Conservation (phyloP, 306 rosid genomes). For the Lotus japonicus region DNA sequence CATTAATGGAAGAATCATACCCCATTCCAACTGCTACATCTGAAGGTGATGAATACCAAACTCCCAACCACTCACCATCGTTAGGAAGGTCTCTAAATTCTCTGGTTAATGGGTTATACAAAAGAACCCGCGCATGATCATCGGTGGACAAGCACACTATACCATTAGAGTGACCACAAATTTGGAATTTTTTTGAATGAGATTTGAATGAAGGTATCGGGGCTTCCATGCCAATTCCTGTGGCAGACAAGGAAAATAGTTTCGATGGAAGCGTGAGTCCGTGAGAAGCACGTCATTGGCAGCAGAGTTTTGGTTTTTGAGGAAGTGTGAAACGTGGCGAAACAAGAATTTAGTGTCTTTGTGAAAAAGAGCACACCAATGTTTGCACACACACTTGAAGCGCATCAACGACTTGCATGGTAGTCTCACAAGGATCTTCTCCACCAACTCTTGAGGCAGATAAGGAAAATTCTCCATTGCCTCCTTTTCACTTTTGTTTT, state of each 20-base stretch:
- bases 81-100: slow-evolving; percentile 19
- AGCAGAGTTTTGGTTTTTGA: neutral
- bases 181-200: neutral
- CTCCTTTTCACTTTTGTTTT: too few relatives aligned
- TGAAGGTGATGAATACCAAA: too few relatives aligned
- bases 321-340: neutral
- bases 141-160: too few relatives aligned
- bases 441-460: slow-evolving; percentile 4
- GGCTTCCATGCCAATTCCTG: too few relatives aligned
- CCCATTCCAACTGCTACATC: slow-evolving; percentile 32
- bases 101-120: slow-evolving; percentile 21
- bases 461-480: neutral
- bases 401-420: neutral
- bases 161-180: slow-evolving; percentile 23
- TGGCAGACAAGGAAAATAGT: neutral
- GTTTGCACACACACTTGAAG: slow-evolving; percentile 7
- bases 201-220: too few relatives aligned
- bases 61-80: neutral
- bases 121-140: too few relatives aligned
- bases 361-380: slow-evolving; percentile 2
- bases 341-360: neutral
- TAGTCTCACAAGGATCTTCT: neutral
- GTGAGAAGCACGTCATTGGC: neutral
- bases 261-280: neutral
- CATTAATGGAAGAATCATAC: slow-evolving; percentile 7